A percentile compares a stretch with the other conserved stretches of the same genome.
These are phyloP conservation scores for Choiromyces venosus DNA, from an alignment of 495 filamentous ascomycete species.

Conservation along the genomic window DNA sequence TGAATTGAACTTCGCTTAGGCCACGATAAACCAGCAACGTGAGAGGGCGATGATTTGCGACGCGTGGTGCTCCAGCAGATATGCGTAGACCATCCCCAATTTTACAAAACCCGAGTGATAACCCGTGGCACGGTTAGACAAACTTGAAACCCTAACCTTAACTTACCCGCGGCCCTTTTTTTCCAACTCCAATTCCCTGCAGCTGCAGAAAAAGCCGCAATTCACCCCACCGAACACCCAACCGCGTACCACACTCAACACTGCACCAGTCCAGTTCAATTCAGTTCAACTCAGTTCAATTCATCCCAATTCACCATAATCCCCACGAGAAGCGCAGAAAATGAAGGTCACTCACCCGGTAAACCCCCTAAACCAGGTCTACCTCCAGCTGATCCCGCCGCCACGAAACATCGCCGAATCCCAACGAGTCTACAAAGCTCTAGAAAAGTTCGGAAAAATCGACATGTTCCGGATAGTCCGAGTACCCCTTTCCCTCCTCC, in stretches of 20 bases:
- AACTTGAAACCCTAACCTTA: neutral
- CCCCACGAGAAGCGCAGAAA: neutral
- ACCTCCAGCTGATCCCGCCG: conserved; percentile 59
- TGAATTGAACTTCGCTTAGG: too few species aligned
- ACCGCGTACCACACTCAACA: neutral
- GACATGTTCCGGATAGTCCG: conserved; percentile 66
- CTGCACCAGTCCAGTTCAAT: neutral
- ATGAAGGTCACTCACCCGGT: neutral
- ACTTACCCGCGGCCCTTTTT: too few species aligned
- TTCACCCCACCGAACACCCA: neutral
- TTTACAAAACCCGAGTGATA: too few species aligned
- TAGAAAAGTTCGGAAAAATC: conserved; percentile 72
- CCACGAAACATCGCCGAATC: conserved; percentile 64
- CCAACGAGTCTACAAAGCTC: conserved; percentile 60
- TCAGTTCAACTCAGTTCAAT: neutral
- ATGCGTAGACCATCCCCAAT: too few species aligned
- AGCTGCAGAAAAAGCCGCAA: neutral
- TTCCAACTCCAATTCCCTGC: neutral
- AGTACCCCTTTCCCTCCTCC: conserved; percentile 46
- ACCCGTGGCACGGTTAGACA: neutral
- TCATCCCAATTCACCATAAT: neutral
- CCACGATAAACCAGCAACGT: too few species aligned
- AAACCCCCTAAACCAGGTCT: conserved; percentile 44
- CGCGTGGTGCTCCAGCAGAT: too few species aligned
- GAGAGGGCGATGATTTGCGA: too few species aligned